A percentile compares a stretch with the other conserved stretches of the same genome.
Conservation (phyloP, 352 stramenopile genomes). For the Pythium plurisporium region DNA sequence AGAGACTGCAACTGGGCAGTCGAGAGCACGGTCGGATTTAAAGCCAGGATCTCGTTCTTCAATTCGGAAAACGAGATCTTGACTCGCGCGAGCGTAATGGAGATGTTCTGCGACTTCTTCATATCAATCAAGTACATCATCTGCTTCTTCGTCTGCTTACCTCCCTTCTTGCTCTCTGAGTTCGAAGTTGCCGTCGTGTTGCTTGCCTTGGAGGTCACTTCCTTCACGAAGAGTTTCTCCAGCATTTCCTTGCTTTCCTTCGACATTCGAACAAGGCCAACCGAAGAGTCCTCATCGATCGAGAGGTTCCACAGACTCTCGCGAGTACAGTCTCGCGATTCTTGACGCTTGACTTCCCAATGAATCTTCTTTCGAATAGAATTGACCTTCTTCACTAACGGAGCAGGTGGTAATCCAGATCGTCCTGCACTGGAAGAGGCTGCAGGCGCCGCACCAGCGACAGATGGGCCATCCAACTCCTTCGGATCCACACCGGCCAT, state of each 20-base stretch:
- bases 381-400: slow-evolving; percentile 42
- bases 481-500: slow-evolving; percentile 64
- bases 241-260: slow-evolving; percentile 64
- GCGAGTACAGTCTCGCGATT: slow-evolving; percentile 28
- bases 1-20: slow-evolving; percentile 73
- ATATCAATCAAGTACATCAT: slow-evolving; percentile 80
- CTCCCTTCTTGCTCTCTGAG: slow-evolving; percentile 18
- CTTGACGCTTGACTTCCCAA: slow-evolving; percentile 66
- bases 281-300: slow-evolving; percentile 32
- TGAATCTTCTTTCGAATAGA: slow-evolving; percentile 86
- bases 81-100: slow-evolving; percentile 74
- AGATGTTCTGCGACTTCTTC: slow-evolving; percentile 88
- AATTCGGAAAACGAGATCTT: slow-evolving; percentile 68
- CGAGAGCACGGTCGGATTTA: slow-evolving; percentile 76
- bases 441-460: slow-evolving; percentile 4
- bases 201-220: slow-evolving; percentile 42
- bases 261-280: slow-evolving; percentile 53
- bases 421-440: slow-evolving; percentile 24
- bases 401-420: slow-evolving; percentile 1
- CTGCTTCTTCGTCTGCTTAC: slow-evolving; percentile 51
- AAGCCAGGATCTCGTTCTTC: slow-evolving; percentile 64
- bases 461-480: slow-evolving; percentile 57
- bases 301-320: slow-evolving; percentile 65
- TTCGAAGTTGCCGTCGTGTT: not conserved
- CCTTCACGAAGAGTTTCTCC: slow-evolving; percentile 80